phyloP scores from a whole-genome alignment of 331 rosid species.

The Malus hybrid region DNA sequence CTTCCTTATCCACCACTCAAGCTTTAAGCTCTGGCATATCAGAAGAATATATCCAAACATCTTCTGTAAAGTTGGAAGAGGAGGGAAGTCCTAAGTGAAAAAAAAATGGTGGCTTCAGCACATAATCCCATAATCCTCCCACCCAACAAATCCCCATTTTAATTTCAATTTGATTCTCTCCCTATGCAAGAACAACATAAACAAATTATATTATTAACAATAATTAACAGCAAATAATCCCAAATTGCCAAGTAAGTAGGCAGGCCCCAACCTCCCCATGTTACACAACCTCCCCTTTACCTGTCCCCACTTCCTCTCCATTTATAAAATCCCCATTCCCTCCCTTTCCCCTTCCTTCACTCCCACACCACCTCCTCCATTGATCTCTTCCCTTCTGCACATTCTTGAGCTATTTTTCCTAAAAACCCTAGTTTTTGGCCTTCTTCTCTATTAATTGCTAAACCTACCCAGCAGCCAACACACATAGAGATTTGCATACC shows the following conservation, averaged over 20 bases:
- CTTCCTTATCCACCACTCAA: slow-evolving; percentile 63
- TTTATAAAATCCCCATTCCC: slow-evolving; percentile 41
- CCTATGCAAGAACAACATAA: neutral
- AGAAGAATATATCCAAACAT: slow-evolving; percentile 11
- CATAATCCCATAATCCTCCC: slow-evolving; percentile 20
- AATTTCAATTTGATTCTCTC: slow-evolving; percentile 42
- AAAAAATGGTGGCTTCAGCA: slow-evolving; percentile 21
- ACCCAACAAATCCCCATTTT: slow-evolving; percentile 46
- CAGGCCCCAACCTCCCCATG: slow-evolving; percentile 85
- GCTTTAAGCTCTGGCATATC: slow-evolving; percentile 18
- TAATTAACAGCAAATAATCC: slow-evolving; percentile 16
- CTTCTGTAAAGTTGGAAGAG: slow-evolving; percentile 20
- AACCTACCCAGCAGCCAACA: too few relatives aligned
- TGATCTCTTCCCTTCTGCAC: neutral
- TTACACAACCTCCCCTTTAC: slow-evolving; percentile 49
- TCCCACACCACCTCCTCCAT: slow-evolving; percentile 25
- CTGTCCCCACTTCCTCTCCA: slow-evolving; percentile 42
- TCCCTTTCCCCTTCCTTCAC: slow-evolving; percentile 35
- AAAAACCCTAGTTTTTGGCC: neutral
- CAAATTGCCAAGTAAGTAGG: slow-evolving; percentile 55
- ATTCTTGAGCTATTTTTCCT: neutral
- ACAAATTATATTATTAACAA: slow-evolving; percentile 6
- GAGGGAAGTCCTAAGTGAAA: slow-evolving; percentile 10
- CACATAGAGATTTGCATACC: neutral
- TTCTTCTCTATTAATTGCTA: neutral